phyloP scores from a whole-genome alignment of 2,329 filamentous ascomycete species.

The Apiospora koreana region DNA sequence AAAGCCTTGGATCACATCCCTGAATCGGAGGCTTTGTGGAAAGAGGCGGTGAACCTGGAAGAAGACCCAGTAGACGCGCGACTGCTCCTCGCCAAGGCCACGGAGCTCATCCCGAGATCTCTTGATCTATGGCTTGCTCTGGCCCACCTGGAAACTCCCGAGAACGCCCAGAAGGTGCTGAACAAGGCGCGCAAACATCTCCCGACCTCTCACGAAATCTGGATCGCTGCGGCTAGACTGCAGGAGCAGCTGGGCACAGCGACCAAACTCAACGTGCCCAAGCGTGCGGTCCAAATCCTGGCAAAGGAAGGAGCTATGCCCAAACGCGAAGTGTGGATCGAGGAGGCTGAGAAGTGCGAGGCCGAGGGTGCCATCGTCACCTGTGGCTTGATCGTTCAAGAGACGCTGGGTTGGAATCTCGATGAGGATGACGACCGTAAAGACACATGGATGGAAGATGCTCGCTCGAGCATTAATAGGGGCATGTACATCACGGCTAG shows the following conservation, averaged over 20 bases:
- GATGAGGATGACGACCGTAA: constrained; percentile 97
- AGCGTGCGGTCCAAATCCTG: constrained; percentile 84
- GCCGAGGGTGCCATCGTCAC: constrained; percentile 86
- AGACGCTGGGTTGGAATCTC: constrained; percentile 89
- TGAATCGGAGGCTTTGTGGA: constrained; percentile 96
- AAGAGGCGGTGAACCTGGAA: constrained; percentile 93
- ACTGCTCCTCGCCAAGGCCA: constrained; percentile 88
- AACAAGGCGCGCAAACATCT: constrained; percentile 94
- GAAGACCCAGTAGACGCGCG: constrained; percentile 87
- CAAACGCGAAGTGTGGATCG: constrained; percentile 95
- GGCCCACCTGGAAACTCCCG: constrained; percentile 82
- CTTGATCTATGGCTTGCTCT: constrained; percentile 95
- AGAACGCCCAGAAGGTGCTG: constrained; percentile 91
- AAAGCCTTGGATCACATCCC: constrained; percentile 91
- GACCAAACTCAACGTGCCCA: constrained; percentile 87
- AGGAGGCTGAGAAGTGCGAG: constrained; percentile 92
- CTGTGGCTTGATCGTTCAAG: constrained; percentile 84
- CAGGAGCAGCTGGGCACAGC: constrained; percentile 85
- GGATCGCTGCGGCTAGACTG: constrained; percentile 89
- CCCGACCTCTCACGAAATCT: constrained; percentile 91
- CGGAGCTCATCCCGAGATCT: constrained; percentile 90
- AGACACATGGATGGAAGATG: constrained; percentile 94
- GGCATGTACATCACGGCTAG: constrained; percentile 88
- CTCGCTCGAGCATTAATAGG: constrained; percentile 75
- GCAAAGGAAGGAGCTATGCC: constrained; percentile 94